Conservation (phyloP, 2,329 filamentous ascomycete species). For the Ophiostoma montium region DNA sequence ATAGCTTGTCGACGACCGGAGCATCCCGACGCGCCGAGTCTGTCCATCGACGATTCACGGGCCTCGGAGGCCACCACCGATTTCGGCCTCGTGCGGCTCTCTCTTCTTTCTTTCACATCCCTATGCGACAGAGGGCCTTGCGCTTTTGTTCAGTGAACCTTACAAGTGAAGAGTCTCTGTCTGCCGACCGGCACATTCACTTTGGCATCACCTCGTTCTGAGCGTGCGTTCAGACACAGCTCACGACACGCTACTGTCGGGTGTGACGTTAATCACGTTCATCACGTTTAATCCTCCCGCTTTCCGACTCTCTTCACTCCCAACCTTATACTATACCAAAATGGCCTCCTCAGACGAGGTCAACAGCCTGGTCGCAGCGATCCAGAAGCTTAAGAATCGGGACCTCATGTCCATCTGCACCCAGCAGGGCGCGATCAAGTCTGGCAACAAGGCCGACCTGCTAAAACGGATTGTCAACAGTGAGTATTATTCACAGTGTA, state of each 20-base stretch:
- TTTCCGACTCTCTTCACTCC: too few relatives aligned
- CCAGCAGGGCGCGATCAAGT: constrained; percentile 58
- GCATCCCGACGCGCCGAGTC: not conserved
- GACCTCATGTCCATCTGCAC: constrained; percentile 67
- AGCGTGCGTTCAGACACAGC: too few relatives aligned
- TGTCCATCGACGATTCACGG: not conserved
- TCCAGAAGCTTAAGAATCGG: constrained; percentile 36
- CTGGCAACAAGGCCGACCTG: constrained; percentile 72
- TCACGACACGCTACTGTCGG: too few relatives aligned
- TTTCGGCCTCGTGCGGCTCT: not conserved
- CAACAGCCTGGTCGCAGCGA: constrained; percentile 28
- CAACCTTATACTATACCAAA: constrained; percentile 1
- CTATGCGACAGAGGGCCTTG: too few relatives aligned
- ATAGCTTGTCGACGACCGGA: not conserved
- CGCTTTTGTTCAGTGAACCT: too few relatives aligned
- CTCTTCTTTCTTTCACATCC: too few relatives aligned
- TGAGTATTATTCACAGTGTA: constrained; percentile 25
- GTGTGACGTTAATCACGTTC: too few relatives aligned
- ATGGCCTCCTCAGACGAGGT: constrained; percentile 25
- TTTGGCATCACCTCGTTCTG: too few relatives aligned
- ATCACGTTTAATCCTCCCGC: too few relatives aligned
- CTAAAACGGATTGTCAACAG: constrained; percentile 65
- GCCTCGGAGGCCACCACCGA: not conserved
- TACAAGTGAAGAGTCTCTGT: too few relatives aligned
- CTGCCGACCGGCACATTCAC: too few relatives aligned